phyloP scores from a whole-genome alignment of 1,284 basidiomycete genomes.

The Tilletiopsis washingtonensis region DNA sequence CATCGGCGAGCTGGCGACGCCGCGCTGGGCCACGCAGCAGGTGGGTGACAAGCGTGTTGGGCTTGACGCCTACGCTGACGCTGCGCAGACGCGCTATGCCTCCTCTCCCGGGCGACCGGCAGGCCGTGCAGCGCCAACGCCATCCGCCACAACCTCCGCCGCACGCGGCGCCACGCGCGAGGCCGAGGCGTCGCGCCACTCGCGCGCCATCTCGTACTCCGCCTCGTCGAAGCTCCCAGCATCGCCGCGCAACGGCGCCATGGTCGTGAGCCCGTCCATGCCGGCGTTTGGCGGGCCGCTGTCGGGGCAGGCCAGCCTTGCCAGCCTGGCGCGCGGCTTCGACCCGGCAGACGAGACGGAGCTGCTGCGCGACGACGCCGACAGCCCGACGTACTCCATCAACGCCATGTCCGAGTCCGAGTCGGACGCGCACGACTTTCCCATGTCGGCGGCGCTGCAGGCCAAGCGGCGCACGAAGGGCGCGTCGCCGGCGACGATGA shows the following conservation, averaged over 20 bases:
- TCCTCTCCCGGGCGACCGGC: background rate
- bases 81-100: constrained; percentile 88
- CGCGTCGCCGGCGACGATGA: constrained; percentile 15
- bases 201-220: constrained; percentile 40
- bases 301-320: constrained; percentile 16
- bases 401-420: constrained; percentile 30
- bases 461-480: background rate
- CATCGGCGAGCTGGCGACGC: constrained; percentile 94
- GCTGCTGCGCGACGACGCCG: constrained; percentile 13
- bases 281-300: constrained; percentile 6
- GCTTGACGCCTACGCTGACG: constrained; percentile 86
- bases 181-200: constrained; percentile 18
- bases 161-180: background rate
- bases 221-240: too few relatives aligned
- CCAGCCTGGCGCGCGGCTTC: constrained; percentile 15
- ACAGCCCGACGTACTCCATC: constrained; percentile 30
- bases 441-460: background rate
- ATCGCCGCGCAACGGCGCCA: background rate
- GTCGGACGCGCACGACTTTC: constrained; percentile 1
- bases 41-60: constrained; percentile 66
- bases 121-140: background rate
- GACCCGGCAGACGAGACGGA: constrained; percentile 10
- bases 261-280: background rate
- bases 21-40: constrained; percentile 61
- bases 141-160: constrained; percentile 8